Percentiles rank a stretch among this genome's conserved stretches.
Conservation (phyloP, 192 early-diverging fungal genomes). For the Podochytrium sp. region DNA sequence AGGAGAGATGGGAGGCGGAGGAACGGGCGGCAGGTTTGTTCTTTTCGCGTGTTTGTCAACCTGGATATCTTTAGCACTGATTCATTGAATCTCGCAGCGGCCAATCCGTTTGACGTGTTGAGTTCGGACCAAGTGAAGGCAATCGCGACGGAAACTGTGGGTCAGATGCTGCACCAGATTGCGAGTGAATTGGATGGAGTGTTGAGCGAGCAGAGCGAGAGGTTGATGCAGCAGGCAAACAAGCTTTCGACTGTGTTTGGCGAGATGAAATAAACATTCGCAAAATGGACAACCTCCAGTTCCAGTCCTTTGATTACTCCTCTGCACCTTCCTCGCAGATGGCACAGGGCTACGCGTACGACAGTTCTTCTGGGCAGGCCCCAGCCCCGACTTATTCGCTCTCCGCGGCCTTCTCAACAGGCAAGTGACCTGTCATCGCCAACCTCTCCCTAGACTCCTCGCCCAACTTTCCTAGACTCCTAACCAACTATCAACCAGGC, state of each 20-base stretch:
- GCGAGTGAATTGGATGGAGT: constrained; percentile 31
- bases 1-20: constrained; percentile 20
- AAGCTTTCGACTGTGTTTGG: background rate
- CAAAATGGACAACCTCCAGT: background rate
- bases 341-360: too few relatives aligned
- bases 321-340: too few relatives aligned
- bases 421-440: too few relatives aligned
- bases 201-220: constrained; percentile 26
- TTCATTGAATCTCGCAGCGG: constrained; percentile 4
- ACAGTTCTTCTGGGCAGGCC: too few relatives aligned
- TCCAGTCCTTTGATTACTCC: constrained; percentile 8
- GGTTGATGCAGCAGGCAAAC: constrained; percentile 28
- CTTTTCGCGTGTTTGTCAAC: constrained; percentile 7
- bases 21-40: constrained; percentile 36
- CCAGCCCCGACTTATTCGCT: too few relatives aligned
- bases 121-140: constrained; percentile 27
- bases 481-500: too few relatives aligned
- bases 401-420: too few relatives aligned
- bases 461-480: too few relatives aligned
- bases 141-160: constrained; percentile 35
- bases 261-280: background rate
- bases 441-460: too few relatives aligned
- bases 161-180: constrained; percentile 14
- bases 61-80: background rate
- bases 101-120: constrained; percentile 44